Evolutionary conservation across 1,139 yeast genomes (phyloP).

Genomic region (Yamadazyma atmosphaerica): DNA sequence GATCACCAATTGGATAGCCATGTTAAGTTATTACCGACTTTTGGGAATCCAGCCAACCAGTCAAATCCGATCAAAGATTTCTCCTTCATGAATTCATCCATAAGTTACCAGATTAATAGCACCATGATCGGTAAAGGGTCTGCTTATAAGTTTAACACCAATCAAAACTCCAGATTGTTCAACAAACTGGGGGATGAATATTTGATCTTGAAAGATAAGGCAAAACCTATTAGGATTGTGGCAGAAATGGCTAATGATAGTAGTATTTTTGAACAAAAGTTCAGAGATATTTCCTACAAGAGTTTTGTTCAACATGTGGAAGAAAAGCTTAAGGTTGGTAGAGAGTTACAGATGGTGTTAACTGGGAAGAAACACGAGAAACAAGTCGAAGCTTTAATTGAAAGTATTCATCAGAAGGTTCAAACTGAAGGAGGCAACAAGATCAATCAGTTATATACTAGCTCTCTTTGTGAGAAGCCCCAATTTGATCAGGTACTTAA

Average conservation of each 20-base stretch:
- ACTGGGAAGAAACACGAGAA: slow-evolving; percentile 1
- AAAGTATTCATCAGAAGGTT: slow-evolving; percentile 8
- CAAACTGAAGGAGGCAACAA: slow-evolving; percentile 6
- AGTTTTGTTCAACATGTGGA: slow-evolving; percentile 28
- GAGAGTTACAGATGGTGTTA: slow-evolving; percentile 6
- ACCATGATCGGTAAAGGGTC: slow-evolving; percentile 43
- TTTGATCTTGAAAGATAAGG: slow-evolving; percentile 35
- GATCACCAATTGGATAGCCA: slow-evolving; percentile 35
- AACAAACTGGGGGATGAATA: slow-evolving; percentile 44
- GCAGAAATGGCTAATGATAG: slow-evolving; percentile 13
- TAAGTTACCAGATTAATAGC: slow-evolving; percentile 39
- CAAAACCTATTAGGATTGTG: slow-evolving; percentile 28
- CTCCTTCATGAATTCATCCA: slow-evolving; percentile 27
- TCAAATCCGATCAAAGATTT: slow-evolving; percentile 24
- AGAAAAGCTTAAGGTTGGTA: slow-evolving; percentile 22
- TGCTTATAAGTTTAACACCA: slow-evolving; percentile 22
- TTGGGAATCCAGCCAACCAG: slow-evolving; percentile 28
- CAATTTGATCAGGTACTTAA: background rate
- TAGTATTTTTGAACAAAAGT: slow-evolving; percentile 4
- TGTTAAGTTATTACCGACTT: slow-evolving; percentile 39
- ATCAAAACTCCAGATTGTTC: slow-evolving; percentile 28
- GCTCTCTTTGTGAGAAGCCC: slow-evolving; percentile 7
- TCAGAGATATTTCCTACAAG: slow-evolving; percentile 21
- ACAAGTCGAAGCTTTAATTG: slow-evolving; percentile 8
- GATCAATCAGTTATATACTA: slow-evolving; percentile 13